Evolutionary conservation across 2,329 filamentous ascomycete species (phyloP), one percentile per base, ranked within the genome.

Genomic region (Beauveria brongniartii): DNA sequence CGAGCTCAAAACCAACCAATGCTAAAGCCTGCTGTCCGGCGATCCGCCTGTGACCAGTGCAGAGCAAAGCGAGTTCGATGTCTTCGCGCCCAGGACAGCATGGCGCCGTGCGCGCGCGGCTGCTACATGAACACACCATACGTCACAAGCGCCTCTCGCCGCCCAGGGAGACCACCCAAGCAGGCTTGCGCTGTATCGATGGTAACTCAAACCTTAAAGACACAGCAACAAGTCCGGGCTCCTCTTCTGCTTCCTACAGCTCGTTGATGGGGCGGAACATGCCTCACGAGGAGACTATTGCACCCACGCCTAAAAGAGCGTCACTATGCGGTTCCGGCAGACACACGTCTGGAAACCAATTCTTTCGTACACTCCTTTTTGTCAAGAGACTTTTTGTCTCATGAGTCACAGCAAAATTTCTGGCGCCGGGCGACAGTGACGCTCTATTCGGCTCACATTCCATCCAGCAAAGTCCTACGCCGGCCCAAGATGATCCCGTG

Each of bases 11-110:
- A 55, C 10, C 37, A 55, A 14, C 34, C 18, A 61, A 41, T 53
- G 62, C 58, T 58, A 18, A 63, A 63, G 46, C 18, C 18, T 5
- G 37, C 63, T 55, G 61, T 62, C 62, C 65, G 58, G 64, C 64
- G 65, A 46, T 65, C 65, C 24, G 65, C 65, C 59, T 67, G 65
- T 62, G 65, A 67, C 61, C 63, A 63, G 61, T 67, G 65, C 61
- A 65, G 65, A 61, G 64, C 64, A 12, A 67, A 65, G 61, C 62
- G 65, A 63, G 64, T 67, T 18, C 65, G 64, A 44, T 67, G 65
- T 61, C 64, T 64, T 47, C 65, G 65, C 34, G 54, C 59, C 43
- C 12, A 65, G 57, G 52, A 65, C 61, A 64, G 62, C 62, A 62
- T 41, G 44, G 61, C 61, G 30, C 59, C 59, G 20, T 67, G 65